phyloP scores from a whole-genome alignment of 805 yeast genomes.

The Cyberlindnera bimundalis region DNA sequence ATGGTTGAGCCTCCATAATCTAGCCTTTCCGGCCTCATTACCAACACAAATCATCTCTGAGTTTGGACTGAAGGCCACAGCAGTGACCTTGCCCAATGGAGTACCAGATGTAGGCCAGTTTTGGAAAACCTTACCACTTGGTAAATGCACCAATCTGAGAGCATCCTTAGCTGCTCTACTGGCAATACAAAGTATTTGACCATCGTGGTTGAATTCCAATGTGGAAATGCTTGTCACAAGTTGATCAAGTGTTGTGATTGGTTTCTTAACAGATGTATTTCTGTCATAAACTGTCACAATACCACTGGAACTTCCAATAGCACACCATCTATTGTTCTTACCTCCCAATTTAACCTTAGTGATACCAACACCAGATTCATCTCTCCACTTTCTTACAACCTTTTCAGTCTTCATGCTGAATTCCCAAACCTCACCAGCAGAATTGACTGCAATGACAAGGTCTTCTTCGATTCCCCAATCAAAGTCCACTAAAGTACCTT shows the following conservation, averaged over 20 bases:
- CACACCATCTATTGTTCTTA: conserved; percentile 69
- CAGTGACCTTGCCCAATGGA: conserved; percentile 91
- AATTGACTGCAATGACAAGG: conserved; percentile 57
- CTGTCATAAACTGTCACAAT: conserved; percentile 83
- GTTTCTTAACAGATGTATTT: conserved; percentile 38
- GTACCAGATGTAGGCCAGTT: conserved; percentile 99
- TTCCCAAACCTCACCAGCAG: conserved; percentile 88
- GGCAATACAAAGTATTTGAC: conserved; percentile 83
- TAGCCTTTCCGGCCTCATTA: conserved; percentile 84
- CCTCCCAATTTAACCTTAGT: conserved; percentile 77
- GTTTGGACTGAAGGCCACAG: conserved; percentile 73
- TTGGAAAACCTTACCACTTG: conserved; percentile 77
- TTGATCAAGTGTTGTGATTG: conserved; percentile 68
- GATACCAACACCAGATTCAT: conserved; percentile 80
- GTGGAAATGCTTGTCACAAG: conserved; percentile 77
- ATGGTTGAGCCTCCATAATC: conserved; percentile 87
- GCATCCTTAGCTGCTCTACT: conserved; percentile 86
- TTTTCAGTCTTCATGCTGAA: conserved; percentile 53
- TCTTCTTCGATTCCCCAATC: conserved; percentile 53
- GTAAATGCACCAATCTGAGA: conserved; percentile 79
- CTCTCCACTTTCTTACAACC: conserved; percentile 72
- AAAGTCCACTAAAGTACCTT: conserved; percentile 82
- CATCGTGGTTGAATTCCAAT: conserved; percentile 76
- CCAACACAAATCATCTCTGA: conserved; percentile 85
- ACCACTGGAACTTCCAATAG: conserved; percentile 87